phyloP scores from a whole-genome alignment of 1,139 yeast species.

The Blastobotrys capitulatus region DNA sequence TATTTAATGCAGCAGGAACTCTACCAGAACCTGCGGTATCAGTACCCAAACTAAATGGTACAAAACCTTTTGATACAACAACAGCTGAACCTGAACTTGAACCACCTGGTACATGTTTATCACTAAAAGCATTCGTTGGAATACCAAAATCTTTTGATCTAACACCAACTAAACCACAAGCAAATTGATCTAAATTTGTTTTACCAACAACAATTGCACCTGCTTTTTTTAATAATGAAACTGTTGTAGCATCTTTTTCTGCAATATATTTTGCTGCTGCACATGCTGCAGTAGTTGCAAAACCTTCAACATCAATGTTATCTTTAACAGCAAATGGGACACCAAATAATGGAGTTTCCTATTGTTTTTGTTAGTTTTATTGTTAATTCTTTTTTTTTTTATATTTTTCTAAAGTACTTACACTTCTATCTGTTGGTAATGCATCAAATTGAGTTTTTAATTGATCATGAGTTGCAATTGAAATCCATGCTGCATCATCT shows the following conservation, averaged over 20 bases:
- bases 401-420: conserved; percentile 10
- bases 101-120: conserved; percentile 83
- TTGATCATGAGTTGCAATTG: conserved; percentile 56
- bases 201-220: conserved; percentile 93
- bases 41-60: conserved; percentile 85
- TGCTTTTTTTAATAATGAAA: conserved; percentile 59
- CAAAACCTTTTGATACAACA: conserved; percentile 82
- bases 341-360: conserved; percentile 63
- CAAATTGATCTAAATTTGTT: conserved; percentile 92
- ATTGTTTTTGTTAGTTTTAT: neutral
- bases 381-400: neutral
- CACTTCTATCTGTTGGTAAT: conserved; percentile 36
- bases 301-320: conserved; percentile 80
- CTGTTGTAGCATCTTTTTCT: conserved; percentile 66
- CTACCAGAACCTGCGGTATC: conserved; percentile 99
- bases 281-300: conserved; percentile 91
- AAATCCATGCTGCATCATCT: conserved; percentile 86
- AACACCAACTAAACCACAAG: conserved; percentile 93
- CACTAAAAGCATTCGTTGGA: conserved; percentile 71
- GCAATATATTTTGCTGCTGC: conserved; percentile 74
- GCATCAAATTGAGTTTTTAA: conserved; percentile 74
- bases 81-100: conserved; percentile 95
- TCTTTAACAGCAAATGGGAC: conserved; percentile 95
- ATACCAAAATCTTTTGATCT: conserved; percentile 84
- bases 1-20: conserved; percentile 95